Base-by-base conservation (phyloP, 768 basidiomycete genomes). In the Cystofilobasidium bisporidii region DNA sequence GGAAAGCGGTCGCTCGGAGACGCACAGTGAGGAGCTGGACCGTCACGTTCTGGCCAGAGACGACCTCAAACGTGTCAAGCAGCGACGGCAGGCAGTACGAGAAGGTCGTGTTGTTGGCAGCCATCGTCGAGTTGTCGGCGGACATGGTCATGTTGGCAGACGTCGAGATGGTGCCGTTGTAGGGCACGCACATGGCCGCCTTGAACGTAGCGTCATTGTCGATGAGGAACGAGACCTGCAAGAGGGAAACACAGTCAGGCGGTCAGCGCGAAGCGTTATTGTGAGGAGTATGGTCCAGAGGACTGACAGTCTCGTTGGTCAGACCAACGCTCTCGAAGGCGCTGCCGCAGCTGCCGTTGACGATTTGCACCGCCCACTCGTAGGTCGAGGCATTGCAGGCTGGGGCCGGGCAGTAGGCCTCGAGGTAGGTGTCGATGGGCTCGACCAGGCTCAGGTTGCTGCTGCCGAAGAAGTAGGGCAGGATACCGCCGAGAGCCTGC, bases 21-120 rank as follows among this genome's bases (percentile, higher is more conserved):
- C 47, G 20, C 47, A 48, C 47, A 8, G 3, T 3, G 30, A 56
- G 26, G 3, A 56, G 28, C 28, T 28, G 6, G 26, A 56, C 53
- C 2, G 53, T 56, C 5, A 56, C 4, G 53, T 56, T 56, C 30
- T 56, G 4, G 30, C 53, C 53, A 2, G 53, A 15, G 28, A 56
- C 28, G 28, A 30, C 5, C 53, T 56, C 53, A 15, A 56, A 56
- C 28, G 14, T 3, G 28, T 32, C 15, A 2, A 56, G 3, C 3
- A 56, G 30, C 53, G 53, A 56, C 12, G 53, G 53, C 12, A 56
- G 53, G 53, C 53, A 56, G 53, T 56, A 56, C 6, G 28, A n/a
- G 47, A 48, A 17, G 22, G 47, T n/a, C 20, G 47, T 43, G 10
- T 5, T 3, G 47, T 48, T 48, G 47, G 3, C n/a, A n/a, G 47